phyloP scores from a whole-genome alignment of 1,139 yeast genomes.

The Pichiaceae sp. region DNA sequence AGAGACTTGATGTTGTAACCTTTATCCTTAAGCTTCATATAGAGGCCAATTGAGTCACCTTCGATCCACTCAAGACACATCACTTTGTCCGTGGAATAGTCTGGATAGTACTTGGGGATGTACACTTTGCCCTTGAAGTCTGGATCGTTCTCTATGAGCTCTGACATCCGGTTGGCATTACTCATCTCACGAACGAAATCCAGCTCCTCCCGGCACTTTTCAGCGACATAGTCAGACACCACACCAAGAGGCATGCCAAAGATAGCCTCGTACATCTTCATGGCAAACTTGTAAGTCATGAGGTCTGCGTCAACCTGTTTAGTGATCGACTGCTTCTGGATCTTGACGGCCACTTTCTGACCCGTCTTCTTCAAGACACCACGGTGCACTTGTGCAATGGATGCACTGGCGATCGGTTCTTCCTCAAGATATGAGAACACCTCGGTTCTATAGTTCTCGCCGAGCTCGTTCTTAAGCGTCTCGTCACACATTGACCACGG shows the following conservation, averaged over 20 bases:
- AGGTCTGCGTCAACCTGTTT: conserved; percentile 54
- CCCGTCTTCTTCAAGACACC: conserved; percentile 40
- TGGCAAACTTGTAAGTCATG: conserved; percentile 43
- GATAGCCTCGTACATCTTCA: conserved; percentile 45
- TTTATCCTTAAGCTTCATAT: conserved; percentile 31
- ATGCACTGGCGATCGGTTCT: conserved; percentile 60
- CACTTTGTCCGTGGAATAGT: conserved; percentile 40
- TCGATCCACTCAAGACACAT: conserved; percentile 72
- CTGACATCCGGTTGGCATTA: conserved; percentile 35
- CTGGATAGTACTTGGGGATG: conserved; percentile 45
- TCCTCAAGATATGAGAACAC: conserved; percentile 41
- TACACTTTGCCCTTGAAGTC: conserved; percentile 31
- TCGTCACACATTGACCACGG: conserved; percentile 46
- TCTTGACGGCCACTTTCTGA: conserved; percentile 55
- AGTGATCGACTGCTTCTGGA: conserved; percentile 56
- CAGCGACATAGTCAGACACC: conserved; percentile 49
- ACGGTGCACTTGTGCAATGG: conserved; percentile 66
- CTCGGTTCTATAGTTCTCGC: conserved; percentile 34
- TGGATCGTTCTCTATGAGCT: conserved; percentile 27
- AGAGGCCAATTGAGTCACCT: conserved; percentile 48
- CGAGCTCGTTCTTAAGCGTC: conserved; percentile 38
- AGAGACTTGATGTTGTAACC: conserved; percentile 36
- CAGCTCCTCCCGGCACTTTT: conserved; percentile 51
- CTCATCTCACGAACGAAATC: conserved; percentile 49
- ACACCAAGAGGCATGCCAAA: conserved; percentile 59